Conservation (phyloP, 148 eudicot species). For the Silene conica region DNA sequence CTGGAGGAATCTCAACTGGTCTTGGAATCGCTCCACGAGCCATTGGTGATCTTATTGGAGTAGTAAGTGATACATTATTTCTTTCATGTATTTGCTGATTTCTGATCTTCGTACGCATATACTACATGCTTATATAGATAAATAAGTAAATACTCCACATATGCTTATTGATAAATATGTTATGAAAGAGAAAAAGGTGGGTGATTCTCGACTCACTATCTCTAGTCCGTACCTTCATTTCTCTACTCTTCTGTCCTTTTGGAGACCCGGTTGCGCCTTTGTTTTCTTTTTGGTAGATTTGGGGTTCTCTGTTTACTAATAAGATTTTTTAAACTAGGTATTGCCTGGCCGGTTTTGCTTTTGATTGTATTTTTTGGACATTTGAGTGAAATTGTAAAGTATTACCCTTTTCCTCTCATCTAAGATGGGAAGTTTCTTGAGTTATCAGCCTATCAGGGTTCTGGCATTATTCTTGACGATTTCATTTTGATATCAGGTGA, state of each 20-base stretch:
- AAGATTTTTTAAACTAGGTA: neutral
- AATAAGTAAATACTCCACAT: neutral
- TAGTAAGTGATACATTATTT: constrained; percentile 49
- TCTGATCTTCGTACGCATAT: neutral
- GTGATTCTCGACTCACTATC: neutral
- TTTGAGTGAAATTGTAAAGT: neutral
- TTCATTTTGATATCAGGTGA: constrained; percentile 50
- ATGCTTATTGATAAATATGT: neutral
- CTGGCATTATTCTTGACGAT: neutral
- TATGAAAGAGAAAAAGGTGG: neutral
- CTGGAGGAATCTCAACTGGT: constrained; percentile 98
- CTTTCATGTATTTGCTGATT: neutral
- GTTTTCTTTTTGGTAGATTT: neutral
- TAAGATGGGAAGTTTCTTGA: neutral
- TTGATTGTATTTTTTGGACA: neutral
- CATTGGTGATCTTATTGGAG: constrained; percentile 90
- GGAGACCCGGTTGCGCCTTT: neutral
- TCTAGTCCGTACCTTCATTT: neutral
- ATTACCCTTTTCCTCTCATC: neutral
- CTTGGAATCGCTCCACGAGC: constrained; percentile 94
- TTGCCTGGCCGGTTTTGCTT: neutral
- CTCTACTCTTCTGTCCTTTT: neutral
- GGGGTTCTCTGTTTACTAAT: neutral
- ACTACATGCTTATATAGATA: neutral
- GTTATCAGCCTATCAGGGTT: neutral